Base-by-base conservation (phyloP, 208 protist species). In the Trypanosoma congolense region DNA sequence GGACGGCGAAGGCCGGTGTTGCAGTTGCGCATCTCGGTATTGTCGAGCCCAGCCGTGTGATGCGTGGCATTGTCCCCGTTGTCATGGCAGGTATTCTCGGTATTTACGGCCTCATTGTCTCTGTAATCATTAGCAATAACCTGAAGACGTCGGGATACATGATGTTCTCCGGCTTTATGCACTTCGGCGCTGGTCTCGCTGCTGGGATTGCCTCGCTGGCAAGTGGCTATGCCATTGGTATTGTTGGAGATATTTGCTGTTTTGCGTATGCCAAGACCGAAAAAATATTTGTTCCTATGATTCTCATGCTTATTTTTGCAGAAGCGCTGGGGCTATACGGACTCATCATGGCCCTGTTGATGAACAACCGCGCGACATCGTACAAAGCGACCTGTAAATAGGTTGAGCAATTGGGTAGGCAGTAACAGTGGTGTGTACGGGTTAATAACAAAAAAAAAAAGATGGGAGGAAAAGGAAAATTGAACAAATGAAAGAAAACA, bases 251-350 rank as follows among this genome's bases (percentile, higher is more conserved):
- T 75, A 90, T 97, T 73, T 94, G 83, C 65, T 88, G 80, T 65
- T 81, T 89, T 63, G 87, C 91, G 9, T 94, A 92, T 57, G 87
- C 75, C 52, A 88, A 97, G 68, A 96, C 98, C 59, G 96, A 97
- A 47, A 95, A 90, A 58, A 90, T 99, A 19, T 99, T 99, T 77
- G 97, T 99, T 30, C 94, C 91, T 44, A 99, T 99, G 98, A 97
- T 99, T 83, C 87, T 99, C 30, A 99, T 99, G 84, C 96, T 99
- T 56, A 99, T 99, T 90, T 99, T 99, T 57, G 87, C 81, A 9
- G 98, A 99, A 80, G 98, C 98, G 44, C 89, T 99, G 18, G 98
- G 95, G 55, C 42, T 46, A 6, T 46, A 46, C n/a, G 42, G 42
- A 6, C 42, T 46, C 35, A 99, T 99, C 66, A 96, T 99, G 30